Percentiles rank a stretch among this genome's conserved stretches.
Conservation (phyloP, 345 rosid species). For the Moringa oleifera region DNA sequence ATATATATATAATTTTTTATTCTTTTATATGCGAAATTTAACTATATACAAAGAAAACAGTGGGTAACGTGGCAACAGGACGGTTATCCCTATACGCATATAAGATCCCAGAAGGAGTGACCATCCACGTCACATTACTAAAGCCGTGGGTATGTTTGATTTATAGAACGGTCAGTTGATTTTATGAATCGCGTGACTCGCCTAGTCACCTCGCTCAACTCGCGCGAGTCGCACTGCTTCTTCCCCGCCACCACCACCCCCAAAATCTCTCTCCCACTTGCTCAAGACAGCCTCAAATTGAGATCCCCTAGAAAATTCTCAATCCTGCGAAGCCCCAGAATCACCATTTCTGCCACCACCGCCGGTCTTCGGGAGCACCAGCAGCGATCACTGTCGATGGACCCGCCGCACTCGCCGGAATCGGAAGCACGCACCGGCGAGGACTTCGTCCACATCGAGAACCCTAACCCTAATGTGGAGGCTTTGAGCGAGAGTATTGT, state of each 20-base stretch:
- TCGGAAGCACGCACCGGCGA: constrained; percentile 30
- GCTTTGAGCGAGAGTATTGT: constrained; percentile 71
- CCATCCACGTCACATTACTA: too few relatives aligned
- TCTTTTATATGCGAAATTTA: too few relatives aligned
- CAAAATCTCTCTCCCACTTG: background rate
- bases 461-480: constrained; percentile 39
- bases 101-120: too few relatives aligned
- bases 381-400: constrained; percentile 28
- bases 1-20: too few relatives aligned
- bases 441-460: constrained; percentile 79
- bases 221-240: constrained; percentile 20
- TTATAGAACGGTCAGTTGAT: too few relatives aligned
- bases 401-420: constrained; percentile 32
- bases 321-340: background rate
- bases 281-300: background rate
- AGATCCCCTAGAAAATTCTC: constrained; percentile 1
- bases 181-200: constrained; percentile 34
- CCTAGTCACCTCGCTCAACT: constrained; percentile 13
- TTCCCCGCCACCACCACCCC: background rate
- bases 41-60: too few relatives aligned
- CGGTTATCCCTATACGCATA: too few relatives aligned
- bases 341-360: constrained; percentile 12
- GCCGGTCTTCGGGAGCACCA: constrained; percentile 4
- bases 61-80: too few relatives aligned
- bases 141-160: too few relatives aligned